Conservation (phyloP, 495 filamentous ascomycete genomes). For the Hypoxylon subgilvum region DNA sequence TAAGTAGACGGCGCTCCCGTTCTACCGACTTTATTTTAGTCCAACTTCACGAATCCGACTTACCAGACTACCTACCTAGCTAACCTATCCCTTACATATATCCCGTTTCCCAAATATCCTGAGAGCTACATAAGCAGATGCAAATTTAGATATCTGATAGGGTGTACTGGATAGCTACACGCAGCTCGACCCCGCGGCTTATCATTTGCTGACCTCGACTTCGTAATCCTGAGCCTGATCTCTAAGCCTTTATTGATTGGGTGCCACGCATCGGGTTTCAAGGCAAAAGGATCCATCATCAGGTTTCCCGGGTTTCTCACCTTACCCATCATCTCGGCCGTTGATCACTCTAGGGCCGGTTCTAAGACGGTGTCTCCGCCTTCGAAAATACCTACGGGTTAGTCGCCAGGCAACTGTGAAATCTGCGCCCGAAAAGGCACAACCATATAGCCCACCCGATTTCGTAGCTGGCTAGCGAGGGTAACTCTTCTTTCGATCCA, state of each 20-base stretch:
- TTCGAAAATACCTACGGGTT: constrained; percentile 6
- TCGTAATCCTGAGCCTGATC: constrained; percentile 9
- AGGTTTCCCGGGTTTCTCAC: constrained; percentile 30
- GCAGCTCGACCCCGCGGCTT: constrained; percentile 29
- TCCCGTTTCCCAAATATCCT: too few relatives aligned
- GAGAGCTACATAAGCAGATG: too few relatives aligned
- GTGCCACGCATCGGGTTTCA: constrained; percentile 28
- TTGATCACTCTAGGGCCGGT: constrained; percentile 2
- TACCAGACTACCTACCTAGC: constrained; percentile 2
- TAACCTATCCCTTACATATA: background rate
- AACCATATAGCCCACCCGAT: constrained; percentile 15
- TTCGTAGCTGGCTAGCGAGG: constrained; percentile 17
- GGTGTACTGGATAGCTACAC: constrained; percentile 2
- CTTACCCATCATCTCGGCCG: constrained; percentile 34
- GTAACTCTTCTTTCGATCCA: constrained; percentile 23
- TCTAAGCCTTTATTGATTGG: constrained; percentile 30
- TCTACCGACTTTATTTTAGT: constrained; percentile 26
- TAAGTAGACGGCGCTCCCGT: constrained; percentile 12
- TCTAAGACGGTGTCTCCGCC: constrained; percentile 21
- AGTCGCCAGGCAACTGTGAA: constrained; percentile 15
- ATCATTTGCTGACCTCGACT: constrained; percentile 30
- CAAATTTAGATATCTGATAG: background rate
- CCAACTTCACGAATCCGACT: constrained; percentile 25
- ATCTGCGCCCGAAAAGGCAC: constrained; percentile 24
- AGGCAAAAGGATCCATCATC: constrained; percentile 34